Evolutionary conservation across 108 stramenopile genomes (phyloP).

Genomic region (Skeletonema marinoi): DNA sequence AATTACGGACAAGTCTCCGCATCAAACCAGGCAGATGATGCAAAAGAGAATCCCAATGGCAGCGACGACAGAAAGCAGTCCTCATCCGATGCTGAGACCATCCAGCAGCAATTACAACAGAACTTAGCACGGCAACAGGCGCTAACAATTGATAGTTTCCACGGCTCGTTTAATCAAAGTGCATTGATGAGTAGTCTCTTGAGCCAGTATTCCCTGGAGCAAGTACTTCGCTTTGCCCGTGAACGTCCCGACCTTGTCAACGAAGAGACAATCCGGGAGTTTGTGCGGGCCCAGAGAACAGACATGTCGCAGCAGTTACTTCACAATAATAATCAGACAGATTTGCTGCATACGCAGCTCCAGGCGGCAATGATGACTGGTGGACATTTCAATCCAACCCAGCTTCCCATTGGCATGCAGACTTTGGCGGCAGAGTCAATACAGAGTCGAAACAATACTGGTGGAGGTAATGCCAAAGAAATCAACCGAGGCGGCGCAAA

Average conservation of each 20-base stretch:
- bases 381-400: conserved; percentile 2
- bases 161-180: not conserved
- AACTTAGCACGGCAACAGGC: not conserved
- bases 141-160: conserved; percentile 1
- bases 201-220: conserved; percentile 1
- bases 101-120: not conserved
- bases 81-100: not conserved
- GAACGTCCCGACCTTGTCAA: conserved; percentile 3
- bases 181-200: not conserved
- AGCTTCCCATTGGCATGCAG: not conserved
- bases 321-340: not conserved
- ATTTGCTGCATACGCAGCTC: not conserved
- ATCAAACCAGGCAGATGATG: not conserved
- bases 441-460: not conserved
- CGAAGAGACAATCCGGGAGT: not conserved
- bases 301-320: not conserved
- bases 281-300: not conserved
- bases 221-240: not conserved
- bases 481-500: not conserved
- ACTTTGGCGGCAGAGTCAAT: not conserved
- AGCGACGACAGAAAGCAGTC: not conserved
- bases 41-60: not conserved
- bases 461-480: not conserved
- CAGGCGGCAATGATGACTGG: conserved; percentile 2
- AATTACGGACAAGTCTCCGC: not conserved